A percentile compares a stretch with the other conserved stretches of the same genome.
phyloP scores from a whole-genome alignment of 345 rosid species.

The Stellera chamaejasme region DNA sequence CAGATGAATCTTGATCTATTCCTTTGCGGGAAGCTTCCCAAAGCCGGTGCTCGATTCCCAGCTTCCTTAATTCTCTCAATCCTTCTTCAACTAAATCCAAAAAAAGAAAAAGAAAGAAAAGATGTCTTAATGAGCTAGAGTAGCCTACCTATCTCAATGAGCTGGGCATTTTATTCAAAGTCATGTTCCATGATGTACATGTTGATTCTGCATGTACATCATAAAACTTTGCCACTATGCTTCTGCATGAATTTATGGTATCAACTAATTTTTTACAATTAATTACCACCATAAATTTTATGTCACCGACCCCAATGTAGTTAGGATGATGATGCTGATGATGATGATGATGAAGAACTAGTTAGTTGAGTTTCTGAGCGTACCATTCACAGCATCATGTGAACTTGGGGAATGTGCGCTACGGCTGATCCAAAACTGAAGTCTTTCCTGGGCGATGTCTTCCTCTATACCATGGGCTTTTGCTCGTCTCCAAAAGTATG shows the following conservation, averaged over 20 bases:
- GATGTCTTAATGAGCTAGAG: neutral
- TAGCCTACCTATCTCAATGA: too few species aligned
- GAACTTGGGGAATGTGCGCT: constrained; percentile 77
- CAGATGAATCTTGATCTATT: constrained; percentile 21
- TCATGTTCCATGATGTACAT: too few species aligned
- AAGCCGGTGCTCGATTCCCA: constrained; percentile 71
- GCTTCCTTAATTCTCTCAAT: constrained; percentile 72
- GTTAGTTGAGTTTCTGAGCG: neutral
- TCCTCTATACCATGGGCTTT: constrained; percentile 67
- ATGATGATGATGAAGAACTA: too few species aligned
- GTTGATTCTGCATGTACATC: too few species aligned
- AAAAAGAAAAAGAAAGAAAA: neutral
- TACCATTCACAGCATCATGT: constrained; percentile 89
- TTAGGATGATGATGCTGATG: too few species aligned
- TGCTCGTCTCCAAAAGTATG: constrained; percentile 98
- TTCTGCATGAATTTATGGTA: too few species aligned
- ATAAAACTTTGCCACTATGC: too few species aligned
- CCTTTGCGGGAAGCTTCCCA: constrained; percentile 90
- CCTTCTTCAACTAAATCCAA: constrained; percentile 72
- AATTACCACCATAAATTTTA: too few species aligned
- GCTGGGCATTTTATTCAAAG: too few species aligned
- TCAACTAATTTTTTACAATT: too few species aligned
- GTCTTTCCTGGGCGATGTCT: constrained; percentile 67
- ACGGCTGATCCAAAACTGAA: constrained; percentile 77
- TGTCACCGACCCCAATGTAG: too few species aligned